phyloP scores from a whole-genome alignment of 768 basidiomycete species.

The Mycena crocata region DNA sequence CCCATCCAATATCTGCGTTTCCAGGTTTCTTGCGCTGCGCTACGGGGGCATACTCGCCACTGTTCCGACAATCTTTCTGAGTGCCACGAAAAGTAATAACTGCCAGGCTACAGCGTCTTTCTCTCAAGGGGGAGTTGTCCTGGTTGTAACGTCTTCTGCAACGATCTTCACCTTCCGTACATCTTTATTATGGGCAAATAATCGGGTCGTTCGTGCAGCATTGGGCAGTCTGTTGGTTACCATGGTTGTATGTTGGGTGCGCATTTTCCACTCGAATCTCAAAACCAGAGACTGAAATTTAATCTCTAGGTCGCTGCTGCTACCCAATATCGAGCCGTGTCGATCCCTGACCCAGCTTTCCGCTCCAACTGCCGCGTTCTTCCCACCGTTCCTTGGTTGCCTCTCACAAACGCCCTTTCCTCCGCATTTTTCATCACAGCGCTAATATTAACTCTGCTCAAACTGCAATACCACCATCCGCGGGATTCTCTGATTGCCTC shows the following conservation, averaged over 20 bases:
- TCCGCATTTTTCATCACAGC: constrained; percentile 6
- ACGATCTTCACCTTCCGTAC: constrained; percentile 27
- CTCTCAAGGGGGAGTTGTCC: constrained; percentile 19
- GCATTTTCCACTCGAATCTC: not conserved
- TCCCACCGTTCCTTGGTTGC: not conserved
- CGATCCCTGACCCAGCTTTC: not conserved
- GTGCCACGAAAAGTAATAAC: not conserved
- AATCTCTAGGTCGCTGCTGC: constrained; percentile 6
- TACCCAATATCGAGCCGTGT: constrained; percentile 10
- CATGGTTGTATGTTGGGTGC: constrained; percentile 13
- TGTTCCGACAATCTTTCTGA: constrained; percentile 18
- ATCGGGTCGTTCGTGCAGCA: not conserved
- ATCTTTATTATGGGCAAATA: constrained; percentile 15
- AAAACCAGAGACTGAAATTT: too few species aligned
- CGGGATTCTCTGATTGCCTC: constrained; percentile 7
- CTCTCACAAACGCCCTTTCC: constrained; percentile 1
- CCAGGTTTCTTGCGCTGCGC: constrained; percentile 21
- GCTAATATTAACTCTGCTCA: constrained; percentile 20
- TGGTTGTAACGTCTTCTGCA: constrained; percentile 15
- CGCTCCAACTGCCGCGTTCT: constrained; percentile 22
- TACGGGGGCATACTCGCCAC: constrained; percentile 29
- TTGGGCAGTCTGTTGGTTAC: not conserved
- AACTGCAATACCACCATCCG: constrained; percentile 2
- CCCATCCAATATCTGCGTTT: not conserved
- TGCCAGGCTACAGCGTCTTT: constrained; percentile 27